phyloP scores from a whole-genome alignment of 2,329 filamentous ascomycete species.

The Exserohilum rostratum region DNA sequence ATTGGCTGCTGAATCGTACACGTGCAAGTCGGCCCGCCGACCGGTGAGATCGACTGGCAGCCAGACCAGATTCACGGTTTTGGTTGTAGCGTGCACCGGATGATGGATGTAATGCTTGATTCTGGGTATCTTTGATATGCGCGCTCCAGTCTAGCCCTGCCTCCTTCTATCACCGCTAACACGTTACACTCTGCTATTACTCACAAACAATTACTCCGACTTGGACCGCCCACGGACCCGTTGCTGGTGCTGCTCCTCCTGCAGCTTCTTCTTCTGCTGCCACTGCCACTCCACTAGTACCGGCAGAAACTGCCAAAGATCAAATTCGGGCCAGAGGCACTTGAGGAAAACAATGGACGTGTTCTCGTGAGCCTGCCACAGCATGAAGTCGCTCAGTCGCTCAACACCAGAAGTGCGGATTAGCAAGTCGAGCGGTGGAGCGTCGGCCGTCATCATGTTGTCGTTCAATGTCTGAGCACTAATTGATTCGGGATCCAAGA shows the following conservation, averaged over 20 bases:
- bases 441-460: constrained; percentile 85
- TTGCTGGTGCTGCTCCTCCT: constrained; percentile 46
- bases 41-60: constrained; percentile 13
- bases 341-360: constrained; percentile 92
- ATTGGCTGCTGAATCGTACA: constrained; percentile 20
- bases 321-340: constrained; percentile 95
- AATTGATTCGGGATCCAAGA: constrained; percentile 84
- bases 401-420: constrained; percentile 92
- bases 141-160: constrained; percentile 17
- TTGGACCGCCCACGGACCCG: constrained; percentile 38
- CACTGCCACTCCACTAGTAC: constrained; percentile 90
- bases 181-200: constrained; percentile 6
- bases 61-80: constrained; percentile 16
- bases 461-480: constrained; percentile 79
- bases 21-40: constrained; percentile 4
- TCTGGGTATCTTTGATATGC: constrained; percentile 34
- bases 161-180: constrained; percentile 7
- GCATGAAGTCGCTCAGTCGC: constrained; percentile 94
- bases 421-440: constrained; percentile 88
- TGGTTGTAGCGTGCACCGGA: constrained; percentile 17
- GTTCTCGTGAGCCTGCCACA: constrained; percentile 95
- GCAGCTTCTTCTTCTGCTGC: constrained; percentile 57
- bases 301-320: constrained; percentile 89
- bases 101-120: constrained; percentile 29
- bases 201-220: constrained; percentile 25